Conservation (phyloP, 257 asterid species). For the Solanum acaule region DNA sequence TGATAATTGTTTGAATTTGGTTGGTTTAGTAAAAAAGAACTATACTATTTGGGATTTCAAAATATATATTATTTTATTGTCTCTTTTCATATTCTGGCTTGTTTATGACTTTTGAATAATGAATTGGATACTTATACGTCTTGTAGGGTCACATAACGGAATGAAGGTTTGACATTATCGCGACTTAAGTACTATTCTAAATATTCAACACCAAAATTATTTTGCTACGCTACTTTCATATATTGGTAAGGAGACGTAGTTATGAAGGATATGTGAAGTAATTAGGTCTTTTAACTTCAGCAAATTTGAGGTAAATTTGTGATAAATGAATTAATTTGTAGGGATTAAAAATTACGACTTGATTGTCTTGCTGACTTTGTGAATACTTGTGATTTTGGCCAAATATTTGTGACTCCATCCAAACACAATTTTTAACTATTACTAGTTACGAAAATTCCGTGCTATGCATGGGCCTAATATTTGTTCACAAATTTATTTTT, state of each 20-base stretch:
- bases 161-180: neutral
- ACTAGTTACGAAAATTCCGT: too few species aligned
- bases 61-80: too few species aligned
- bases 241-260: neutral
- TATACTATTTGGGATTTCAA: too few species aligned
- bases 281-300: too few species aligned
- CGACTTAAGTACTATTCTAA: neutral
- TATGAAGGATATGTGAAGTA: neutral
- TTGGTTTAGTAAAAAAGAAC: too few species aligned
- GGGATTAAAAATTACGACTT: neutral
- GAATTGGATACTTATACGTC: neutral
- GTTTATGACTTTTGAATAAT: too few species aligned
- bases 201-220: neutral
- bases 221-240: neutral
- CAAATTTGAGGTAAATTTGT: neutral
- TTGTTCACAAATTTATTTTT: too few species aligned
- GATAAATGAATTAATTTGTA: neutral
- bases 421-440: too few species aligned
- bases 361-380: neutral
- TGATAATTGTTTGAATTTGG: too few species aligned
- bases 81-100: too few species aligned
- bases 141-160: neutral
- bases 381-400: neutral
- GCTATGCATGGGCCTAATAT: too few species aligned
- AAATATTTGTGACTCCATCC: too few species aligned